These are phyloP conservation scores for Wallacemonas sp. DNA, from an alignment of 208 protist species.

Conservation along the genomic window DNA sequence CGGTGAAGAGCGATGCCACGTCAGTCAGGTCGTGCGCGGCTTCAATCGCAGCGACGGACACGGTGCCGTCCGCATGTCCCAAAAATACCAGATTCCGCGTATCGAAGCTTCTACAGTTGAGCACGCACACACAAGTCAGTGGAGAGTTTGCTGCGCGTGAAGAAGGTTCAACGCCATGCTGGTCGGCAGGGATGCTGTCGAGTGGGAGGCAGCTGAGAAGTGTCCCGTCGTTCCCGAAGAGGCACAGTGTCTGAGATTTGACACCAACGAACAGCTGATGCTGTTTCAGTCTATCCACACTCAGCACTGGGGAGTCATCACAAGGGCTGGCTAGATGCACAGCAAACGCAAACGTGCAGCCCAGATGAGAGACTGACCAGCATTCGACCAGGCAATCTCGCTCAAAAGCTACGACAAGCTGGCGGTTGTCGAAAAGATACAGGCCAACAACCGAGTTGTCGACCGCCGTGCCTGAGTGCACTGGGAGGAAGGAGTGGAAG, in stretches of 20 bases:
- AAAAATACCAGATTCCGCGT: constrained; percentile 27
- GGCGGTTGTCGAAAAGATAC: constrained; percentile 38
- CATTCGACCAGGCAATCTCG: constrained; percentile 24
- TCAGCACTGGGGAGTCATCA: constrained; percentile 27
- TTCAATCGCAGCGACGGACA: constrained; percentile 27
- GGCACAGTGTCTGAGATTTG: constrained; percentile 31
- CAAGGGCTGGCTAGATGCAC: constrained; percentile 12
- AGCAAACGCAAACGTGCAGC: constrained; percentile 40
- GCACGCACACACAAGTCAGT: constrained; percentile 20
- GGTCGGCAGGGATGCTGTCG: background rate
- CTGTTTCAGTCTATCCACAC: constrained; percentile 31
- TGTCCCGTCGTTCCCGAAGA: constrained; percentile 38
- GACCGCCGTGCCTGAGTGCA: constrained; percentile 11
- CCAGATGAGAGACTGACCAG: constrained; percentile 49
- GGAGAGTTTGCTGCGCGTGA: background rate
- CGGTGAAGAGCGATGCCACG: background rate
- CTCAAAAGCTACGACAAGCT: constrained; percentile 41
- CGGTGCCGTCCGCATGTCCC: constrained; percentile 28
- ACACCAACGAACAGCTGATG: constrained; percentile 36
- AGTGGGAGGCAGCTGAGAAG: constrained; percentile 33
- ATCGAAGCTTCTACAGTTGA: constrained; percentile 30
- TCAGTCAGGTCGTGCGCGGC: background rate
- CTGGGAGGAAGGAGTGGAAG: constrained; percentile 31
- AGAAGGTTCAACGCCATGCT: background rate
- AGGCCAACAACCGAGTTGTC: constrained; percentile 27